phyloP scores from a whole-genome alignment of 805 yeast species.

The Teunomyces gatunensis region DNA sequence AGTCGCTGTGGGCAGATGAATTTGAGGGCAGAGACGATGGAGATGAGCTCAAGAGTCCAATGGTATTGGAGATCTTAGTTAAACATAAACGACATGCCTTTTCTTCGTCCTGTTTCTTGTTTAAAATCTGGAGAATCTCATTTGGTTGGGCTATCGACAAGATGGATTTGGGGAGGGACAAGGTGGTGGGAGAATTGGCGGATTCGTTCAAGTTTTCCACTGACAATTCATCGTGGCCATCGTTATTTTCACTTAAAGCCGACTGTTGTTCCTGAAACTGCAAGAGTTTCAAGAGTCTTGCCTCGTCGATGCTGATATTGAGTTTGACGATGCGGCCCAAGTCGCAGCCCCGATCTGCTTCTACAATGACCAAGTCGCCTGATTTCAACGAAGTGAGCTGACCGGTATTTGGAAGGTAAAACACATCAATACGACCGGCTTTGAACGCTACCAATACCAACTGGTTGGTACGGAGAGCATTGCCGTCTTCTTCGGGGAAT shows the following conservation, averaged over 20 bases:
- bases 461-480: slow-evolving; percentile 32
- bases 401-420: slow-evolving; percentile 40
- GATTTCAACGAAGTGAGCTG: slow-evolving; percentile 32
- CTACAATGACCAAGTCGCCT: slow-evolving; percentile 76
- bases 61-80: slow-evolving; percentile 49
- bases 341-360: slow-evolving; percentile 81
- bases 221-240: slow-evolving; percentile 18
- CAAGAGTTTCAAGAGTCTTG: slow-evolving; percentile 60
- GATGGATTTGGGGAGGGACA: slow-evolving; percentile 68
- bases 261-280: slow-evolving; percentile 73
- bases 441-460: slow-evolving; percentile 73
- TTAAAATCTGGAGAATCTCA: slow-evolving; percentile 57
- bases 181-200: slow-evolving; percentile 20
- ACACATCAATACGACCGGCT: slow-evolving; percentile 76
- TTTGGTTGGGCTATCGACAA: slow-evolving; percentile 58
- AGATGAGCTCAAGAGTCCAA: slow-evolving; percentile 9
- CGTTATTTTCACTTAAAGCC: slow-evolving; percentile 43
- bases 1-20: slow-evolving; percentile 17
- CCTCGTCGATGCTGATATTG: slow-evolving; percentile 61
- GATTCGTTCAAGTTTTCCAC: slow-evolving; percentile 20
- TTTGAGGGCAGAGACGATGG: slow-evolving; percentile 3
- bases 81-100: slow-evolving; percentile 63
- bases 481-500: slow-evolving; percentile 11
- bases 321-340: slow-evolving; percentile 63
- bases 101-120: slow-evolving; percentile 66